Evolutionary conservation across 495 filamentous ascomycete genomes (phyloP), one percentile per base, ranked within the genome.

Genomic region (Hypoxylon fuscum): DNA sequence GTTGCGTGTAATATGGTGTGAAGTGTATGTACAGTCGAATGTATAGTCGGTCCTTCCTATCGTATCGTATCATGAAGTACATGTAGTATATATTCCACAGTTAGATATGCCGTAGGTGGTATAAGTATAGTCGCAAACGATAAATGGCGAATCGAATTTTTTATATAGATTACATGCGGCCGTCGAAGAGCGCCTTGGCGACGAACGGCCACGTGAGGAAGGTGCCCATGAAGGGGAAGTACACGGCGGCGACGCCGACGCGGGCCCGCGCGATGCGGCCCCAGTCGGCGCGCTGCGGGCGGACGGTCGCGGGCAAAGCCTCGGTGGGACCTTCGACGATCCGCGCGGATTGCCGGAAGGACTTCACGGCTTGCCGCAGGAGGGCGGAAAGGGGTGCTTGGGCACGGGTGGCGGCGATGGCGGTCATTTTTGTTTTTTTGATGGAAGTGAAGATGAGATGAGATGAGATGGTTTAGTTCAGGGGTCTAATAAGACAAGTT

Each of bases 201-300:
- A 68, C 21, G 10, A 38, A 43, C 18, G 68, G 68, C 68, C 68
- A 70, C 8, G 41, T 21, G 11, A 70, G 55, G 46, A 58, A 60
- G 3, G 45, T 18, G 5, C 47, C 68, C 37, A 70, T 47, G 15
- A 29, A 43, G 14, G 68, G 68, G 52, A 70, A 62, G 56, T 64
- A 66, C 63, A 62, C 18, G 18, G 57, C 23, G 38, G 63, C 63
- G 7, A 57, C 57, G 18, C 47, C 38, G 45, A 14, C 38, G 5
- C 68, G 56, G 14, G 51, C 20, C 6, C 53, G 53, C 10, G 42
- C 14, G 32, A 70, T 64, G 32, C 68, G 64, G 37, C 68, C 68
- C 68, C 68, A 70, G 49, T 70, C 68, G 2, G 23, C 52, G 4
- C 43, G 32, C 23, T 62, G 57, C 1, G 58, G 37, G 10, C 20